Percentiles rank a stretch among this genome's conserved stretches.
Conservation (phyloP, 805 yeast species). For the Nakazawaea pomicola region DNA sequence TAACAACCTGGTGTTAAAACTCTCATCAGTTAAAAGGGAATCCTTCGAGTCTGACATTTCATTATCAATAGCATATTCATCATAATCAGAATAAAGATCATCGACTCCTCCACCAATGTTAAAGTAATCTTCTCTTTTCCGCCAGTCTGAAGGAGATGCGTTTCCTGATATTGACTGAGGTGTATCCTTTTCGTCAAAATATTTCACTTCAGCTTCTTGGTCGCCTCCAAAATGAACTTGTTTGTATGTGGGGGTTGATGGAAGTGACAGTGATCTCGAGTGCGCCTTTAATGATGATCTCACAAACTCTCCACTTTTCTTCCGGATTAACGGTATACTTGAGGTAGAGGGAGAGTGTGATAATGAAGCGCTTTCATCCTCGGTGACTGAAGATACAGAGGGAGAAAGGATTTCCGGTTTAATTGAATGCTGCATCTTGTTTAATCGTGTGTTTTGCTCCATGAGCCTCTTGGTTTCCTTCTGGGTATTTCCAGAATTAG, state of each 20-base stretch:
- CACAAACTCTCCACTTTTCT: conserved; percentile 82
- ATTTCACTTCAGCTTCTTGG: conserved; percentile 63
- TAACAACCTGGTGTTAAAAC: conserved; percentile 3
- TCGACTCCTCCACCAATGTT: conserved; percentile 22
- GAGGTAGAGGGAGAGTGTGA: conserved; percentile 1
- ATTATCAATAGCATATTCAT: conserved; percentile 19
- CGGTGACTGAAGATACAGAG: conserved; percentile 1
- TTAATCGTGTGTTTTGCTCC: conserved; percentile 24
- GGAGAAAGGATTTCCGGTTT: background rate
- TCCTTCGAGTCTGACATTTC: conserved; percentile 15
- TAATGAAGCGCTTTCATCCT: background rate
- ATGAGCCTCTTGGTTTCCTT: conserved; percentile 20
- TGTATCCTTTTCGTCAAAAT: conserved; percentile 65
- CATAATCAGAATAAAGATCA: conserved; percentile 24
- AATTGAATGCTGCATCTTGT: conserved; percentile 1
- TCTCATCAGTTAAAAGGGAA: conserved; percentile 18
- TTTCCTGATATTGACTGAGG: conserved; percentile 74
- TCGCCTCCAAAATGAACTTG: conserved; percentile 80
- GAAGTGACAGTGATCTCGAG: conserved; percentile 31
- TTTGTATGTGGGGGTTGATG: conserved; percentile 55
- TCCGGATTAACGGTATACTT: conserved; percentile 49
- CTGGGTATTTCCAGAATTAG: conserved; percentile 17
- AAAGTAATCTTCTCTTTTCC: conserved; percentile 23
- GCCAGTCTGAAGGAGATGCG: conserved; percentile 47
- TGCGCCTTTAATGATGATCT: conserved; percentile 59